Percentiles rank a stretch among this genome's conserved stretches.
phyloP scores from a whole-genome alignment of 139 green algal species.

The Haematococcus lacustris region DNA sequence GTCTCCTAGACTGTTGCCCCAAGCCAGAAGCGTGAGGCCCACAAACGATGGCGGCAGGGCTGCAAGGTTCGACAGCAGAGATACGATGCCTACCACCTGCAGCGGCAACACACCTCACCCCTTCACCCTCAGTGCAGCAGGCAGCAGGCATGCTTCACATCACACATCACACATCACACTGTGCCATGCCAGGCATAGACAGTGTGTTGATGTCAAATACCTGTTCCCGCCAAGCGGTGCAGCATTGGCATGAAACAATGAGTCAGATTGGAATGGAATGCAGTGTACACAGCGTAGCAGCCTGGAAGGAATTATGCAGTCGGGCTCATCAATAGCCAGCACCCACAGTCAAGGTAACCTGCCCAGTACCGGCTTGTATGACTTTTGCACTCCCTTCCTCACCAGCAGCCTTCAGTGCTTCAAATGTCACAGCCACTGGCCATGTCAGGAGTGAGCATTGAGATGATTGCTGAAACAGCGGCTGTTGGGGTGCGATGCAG shows the following conservation, averaged over 20 bases:
- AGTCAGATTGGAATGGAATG: too few species aligned
- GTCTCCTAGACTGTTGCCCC: slow-evolving; percentile 82
- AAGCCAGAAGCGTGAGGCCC: slow-evolving; percentile 82
- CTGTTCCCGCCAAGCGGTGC: background rate
- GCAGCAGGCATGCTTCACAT: background rate
- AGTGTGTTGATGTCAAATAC: background rate
- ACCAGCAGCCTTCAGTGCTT: too few species aligned
- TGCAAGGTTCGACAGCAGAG: slow-evolving; percentile 50
- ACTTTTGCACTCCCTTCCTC: too few species aligned
- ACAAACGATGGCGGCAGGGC: slow-evolving; percentile 52
- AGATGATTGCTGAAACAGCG: too few species aligned
- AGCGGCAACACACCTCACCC: background rate
- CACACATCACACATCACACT: background rate
- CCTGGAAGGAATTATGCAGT: too few species aligned
- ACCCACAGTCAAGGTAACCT: too few species aligned
- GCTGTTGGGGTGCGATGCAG: too few species aligned
- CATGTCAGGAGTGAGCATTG: too few species aligned
- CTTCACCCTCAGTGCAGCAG: background rate
- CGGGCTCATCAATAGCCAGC: too few species aligned
- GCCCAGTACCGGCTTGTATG: too few species aligned
- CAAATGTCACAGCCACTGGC: too few species aligned
- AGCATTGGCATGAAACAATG: background rate
- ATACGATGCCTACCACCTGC: slow-evolving; percentile 64
- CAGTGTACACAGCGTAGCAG: too few species aligned
- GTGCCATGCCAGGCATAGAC: background rate